Percentiles rank a stretch among this genome's conserved stretches.
These are phyloP conservation scores for Sphagnurus paluster DNA, from an alignment of 1,284 basidiomycete species.

Conservation along the genomic window DNA sequence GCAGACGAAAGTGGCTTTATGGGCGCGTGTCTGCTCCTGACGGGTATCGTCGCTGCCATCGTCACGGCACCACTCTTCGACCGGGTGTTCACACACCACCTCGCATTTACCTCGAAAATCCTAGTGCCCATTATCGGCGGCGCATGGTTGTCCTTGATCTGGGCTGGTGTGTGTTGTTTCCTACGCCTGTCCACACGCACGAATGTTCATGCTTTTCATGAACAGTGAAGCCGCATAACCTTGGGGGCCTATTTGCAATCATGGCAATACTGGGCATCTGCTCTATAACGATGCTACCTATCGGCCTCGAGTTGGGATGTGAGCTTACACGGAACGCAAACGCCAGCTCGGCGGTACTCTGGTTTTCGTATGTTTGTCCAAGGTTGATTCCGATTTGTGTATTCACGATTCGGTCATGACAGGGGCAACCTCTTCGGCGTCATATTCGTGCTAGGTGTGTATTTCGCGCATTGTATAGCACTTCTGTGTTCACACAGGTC, in stretches of 20 bases:
- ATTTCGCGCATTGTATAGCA: not conserved
- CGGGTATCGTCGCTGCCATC: slow-evolving; percentile 67
- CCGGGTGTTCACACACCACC: slow-evolving; percentile 69
- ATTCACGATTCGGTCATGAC: slow-evolving; percentile 1
- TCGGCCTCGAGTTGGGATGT: slow-evolving; percentile 72
- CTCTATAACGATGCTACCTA: slow-evolving; percentile 68
- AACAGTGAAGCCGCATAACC: slow-evolving; percentile 60
- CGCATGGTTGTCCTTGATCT: slow-evolving; percentile 72
- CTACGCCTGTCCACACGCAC: not conserved
- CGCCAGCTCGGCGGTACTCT: slow-evolving; percentile 70
- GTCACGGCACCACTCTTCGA: slow-evolving; percentile 74
- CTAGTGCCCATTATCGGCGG: slow-evolving; percentile 60
- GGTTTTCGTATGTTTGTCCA: slow-evolving; percentile 55
- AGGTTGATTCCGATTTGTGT: not conserved
- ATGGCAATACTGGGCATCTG: slow-evolving; percentile 66
- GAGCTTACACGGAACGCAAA: slow-evolving; percentile 79
- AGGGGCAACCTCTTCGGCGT: slow-evolving; percentile 67
- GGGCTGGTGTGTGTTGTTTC: slow-evolving; percentile 57
- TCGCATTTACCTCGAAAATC: slow-evolving; percentile 59
- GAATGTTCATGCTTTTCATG: not conserved
- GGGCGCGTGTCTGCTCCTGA: slow-evolving; percentile 65
- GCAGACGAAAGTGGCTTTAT: slow-evolving; percentile 63
- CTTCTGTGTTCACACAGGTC: not conserved
- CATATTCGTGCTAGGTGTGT: slow-evolving; percentile 65
- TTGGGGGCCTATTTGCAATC: slow-evolving; percentile 59